Evolutionary conservation across 805 yeast species (phyloP), one percentile per base, ranked within the genome.

Genomic region (Saccharomyces kudriavzevii): DNA sequence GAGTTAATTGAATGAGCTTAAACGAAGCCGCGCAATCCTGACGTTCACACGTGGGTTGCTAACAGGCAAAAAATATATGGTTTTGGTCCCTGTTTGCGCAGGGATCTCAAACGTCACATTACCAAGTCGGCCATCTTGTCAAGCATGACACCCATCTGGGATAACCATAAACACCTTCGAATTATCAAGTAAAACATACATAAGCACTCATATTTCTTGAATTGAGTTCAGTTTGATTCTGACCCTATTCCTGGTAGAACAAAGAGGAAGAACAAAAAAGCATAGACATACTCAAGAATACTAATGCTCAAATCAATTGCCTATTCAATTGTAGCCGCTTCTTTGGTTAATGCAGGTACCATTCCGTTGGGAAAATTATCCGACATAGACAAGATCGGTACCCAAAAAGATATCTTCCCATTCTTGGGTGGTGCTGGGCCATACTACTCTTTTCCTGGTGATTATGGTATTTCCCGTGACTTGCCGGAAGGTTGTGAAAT

Each of bases 401-500:
- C 58, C n/a, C 68, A 64, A 53, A 57, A 55, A 14, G 56, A 78
- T 53, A 60, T 80, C n/a, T 69, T 80, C 47, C 74, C 76, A 52
- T 81, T 70, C 56, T 67, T 81, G 48, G 84, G 79, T n/a, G 82
- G 82, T 20, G 60, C 76, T 22, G 85, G 80, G 1, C 87, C 88
- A 5, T 82, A 78, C 58, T 69, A 77, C 35, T 75, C 76, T 51
- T 74, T 72, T 49, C 66, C 66, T 22, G 67, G 70, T 2, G 85
- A 85, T 0, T 78, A 67, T 60, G 87, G 86, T 2, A 75, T 83
- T 43, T 69, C 77, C 13, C 65, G 74, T 20, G 79, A 71, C 9
- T 58, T 73, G 1, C 84, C 86, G 26, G 58, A 50, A n/a, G 71
- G 66, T 6, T 83, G 87, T 67, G 61, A 68, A 5, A 72, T 83